These are phyloP conservation scores for Mycena albidolilacea DNA, from an alignment of 768 basidiomycete genomes.

Conservation along the genomic window DNA sequence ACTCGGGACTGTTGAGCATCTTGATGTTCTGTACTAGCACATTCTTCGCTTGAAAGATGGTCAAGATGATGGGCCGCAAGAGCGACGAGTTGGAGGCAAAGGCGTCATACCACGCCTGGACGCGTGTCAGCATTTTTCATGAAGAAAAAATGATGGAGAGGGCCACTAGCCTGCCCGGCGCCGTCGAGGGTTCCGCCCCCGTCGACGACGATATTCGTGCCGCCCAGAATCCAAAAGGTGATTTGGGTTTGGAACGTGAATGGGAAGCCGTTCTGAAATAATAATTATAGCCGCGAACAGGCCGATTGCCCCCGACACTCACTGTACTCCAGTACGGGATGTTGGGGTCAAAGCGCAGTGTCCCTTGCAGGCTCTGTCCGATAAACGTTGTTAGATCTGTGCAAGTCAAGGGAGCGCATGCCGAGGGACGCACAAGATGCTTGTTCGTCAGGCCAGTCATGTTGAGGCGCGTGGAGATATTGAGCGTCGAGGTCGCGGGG, in stretches of 20 bases:
- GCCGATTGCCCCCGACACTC: conserved; percentile 19
- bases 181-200: conserved; percentile 79
- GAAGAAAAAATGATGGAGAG: background rate
- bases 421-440: conserved; percentile 58
- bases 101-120: conserved; percentile 69
- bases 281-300: background rate
- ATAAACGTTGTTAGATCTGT: background rate
- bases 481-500: conserved; percentile 63
- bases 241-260: conserved; percentile 69
- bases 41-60: conserved; percentile 38
- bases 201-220: conserved; percentile 61
- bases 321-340: conserved; percentile 70
- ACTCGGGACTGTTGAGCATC: conserved; percentile 34
- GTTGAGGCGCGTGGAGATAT: conserved; percentile 65
- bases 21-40: conserved; percentile 37
- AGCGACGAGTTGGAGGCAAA: conserved; percentile 50
- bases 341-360: conserved; percentile 64
- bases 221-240: conserved; percentile 71
- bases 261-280: conserved; percentile 63
- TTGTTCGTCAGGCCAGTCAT: conserved; percentile 67
- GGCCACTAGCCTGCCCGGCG: conserved; percentile 66
- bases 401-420: background rate
- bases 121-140: background rate
- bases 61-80: conserved; percentile 29
- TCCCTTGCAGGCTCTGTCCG: conserved; percentile 63